Base-by-base conservation (phyloP, 2,329 filamentous ascomycete species). In the Talaromyces rugulosus region DNA sequence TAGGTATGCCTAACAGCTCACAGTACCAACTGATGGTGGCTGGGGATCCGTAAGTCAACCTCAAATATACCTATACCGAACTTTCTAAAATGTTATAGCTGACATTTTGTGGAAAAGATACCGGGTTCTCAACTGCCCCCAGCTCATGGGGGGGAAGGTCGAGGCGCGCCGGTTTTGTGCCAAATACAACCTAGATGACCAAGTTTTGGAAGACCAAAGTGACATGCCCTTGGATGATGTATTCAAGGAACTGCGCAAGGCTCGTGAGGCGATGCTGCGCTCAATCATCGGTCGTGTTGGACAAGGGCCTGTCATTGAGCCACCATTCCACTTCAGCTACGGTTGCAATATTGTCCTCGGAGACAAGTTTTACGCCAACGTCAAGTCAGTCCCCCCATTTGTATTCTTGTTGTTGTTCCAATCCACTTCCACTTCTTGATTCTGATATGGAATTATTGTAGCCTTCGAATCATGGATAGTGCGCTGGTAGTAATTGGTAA, bases 261-360 rank as follows among this genome's bases (percentile, higher is more conserved):
- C 51, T 31, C 64, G 64, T 16, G 64, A 64, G 59, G 44, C 56
- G 33, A 40, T 64, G 51, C 31, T 66, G 18, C 63, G 63, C 23
- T 63, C 62, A 31, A 62, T 66, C 23, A 40, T 66, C 14, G 65
- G 65, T 7, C 33, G 34, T 44, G 33, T 65, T n/a, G 63, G 64
- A 6, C 44, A 59, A 30, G 34, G 36, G 6, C 58, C 60, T 12
- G 62, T 82, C 66, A 81, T 89, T 59, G 86, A 89, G 69, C 82
- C 86, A 0, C 85, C 86, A 0, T 76, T 89, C 60, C 77, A 77
- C 58, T 78, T 88, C 40, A 86, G 89, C 69, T 89, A 89, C 63
- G 87, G 87, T 4, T 86, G 83, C 72, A 89, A 89, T 67, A 82
- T 88, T 62, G 78, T 74, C 5, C 74, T 89, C 0, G 87, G 87